phyloP scores from a whole-genome alignment of 495 filamentous ascomycete species.

The Halenospora varia region DNA sequence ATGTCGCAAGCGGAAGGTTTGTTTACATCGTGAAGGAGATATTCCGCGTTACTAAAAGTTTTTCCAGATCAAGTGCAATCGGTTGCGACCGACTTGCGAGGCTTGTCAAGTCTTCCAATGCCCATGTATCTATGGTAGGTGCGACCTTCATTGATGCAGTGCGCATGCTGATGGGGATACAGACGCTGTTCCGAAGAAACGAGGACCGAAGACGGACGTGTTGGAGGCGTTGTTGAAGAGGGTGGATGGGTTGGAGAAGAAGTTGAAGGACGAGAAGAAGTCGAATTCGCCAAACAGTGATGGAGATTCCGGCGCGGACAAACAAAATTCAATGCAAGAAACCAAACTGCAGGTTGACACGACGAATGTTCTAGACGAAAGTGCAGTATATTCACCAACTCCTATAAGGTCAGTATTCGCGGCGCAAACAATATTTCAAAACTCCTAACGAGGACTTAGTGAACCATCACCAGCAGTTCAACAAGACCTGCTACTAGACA shows the following conservation, averaged over 20 bases:
- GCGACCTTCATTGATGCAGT: not conserved
- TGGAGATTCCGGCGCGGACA: constrained; percentile 34
- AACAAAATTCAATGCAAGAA: constrained; percentile 21
- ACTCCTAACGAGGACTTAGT: constrained; percentile 21
- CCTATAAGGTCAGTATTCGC: constrained; percentile 21
- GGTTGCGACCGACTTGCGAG: constrained; percentile 76
- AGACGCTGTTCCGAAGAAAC: constrained; percentile 87
- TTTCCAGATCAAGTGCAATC: constrained; percentile 79
- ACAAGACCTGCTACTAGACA: constrained; percentile 62
- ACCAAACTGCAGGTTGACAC: constrained; percentile 19
- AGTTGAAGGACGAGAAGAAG: constrained; percentile 49
- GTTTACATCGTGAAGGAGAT: constrained; percentile 34
- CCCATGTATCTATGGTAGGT: constrained; percentile 81
- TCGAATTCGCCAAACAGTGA: constrained; percentile 53
- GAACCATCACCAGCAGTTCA: constrained; percentile 35
- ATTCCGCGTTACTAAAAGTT: constrained; percentile 15
- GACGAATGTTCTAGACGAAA: constrained; percentile 19
- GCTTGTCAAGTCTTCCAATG: constrained; percentile 86
- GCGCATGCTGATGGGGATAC: constrained; percentile 3
- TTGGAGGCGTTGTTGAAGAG: constrained; percentile 78
- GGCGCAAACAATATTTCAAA: not conserved
- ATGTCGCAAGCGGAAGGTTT: constrained; percentile 75
- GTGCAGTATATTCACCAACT: constrained; percentile 33
- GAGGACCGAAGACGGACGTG: constrained; percentile 85
- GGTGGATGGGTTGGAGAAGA: constrained; percentile 78